These are phyloP conservation scores for Arthrobotrys megalospora DNA, from an alignment of 2,329 filamentous ascomycete genomes.

Conservation along the genomic window DNA sequence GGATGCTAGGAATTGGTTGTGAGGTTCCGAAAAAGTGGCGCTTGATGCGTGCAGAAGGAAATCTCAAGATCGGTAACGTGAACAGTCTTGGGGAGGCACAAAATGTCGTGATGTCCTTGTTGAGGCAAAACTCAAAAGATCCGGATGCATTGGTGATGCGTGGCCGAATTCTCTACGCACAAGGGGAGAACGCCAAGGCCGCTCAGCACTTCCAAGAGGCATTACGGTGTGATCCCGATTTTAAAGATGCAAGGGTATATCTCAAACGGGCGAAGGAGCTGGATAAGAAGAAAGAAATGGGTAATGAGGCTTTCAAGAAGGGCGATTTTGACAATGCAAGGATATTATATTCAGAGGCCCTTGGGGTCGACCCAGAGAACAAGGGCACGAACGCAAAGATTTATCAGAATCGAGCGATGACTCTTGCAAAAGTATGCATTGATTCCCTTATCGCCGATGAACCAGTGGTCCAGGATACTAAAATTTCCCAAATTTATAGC, in stretches of 20 bases:
- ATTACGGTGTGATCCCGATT: conserved; percentile 90
- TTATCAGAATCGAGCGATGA: conserved; percentile 91
- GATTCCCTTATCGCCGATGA: neutral
- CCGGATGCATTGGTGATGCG: conserved; percentile 93
- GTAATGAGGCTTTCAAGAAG: conserved; percentile 90
- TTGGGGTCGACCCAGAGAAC: conserved; percentile 89
- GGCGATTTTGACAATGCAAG: conserved; percentile 85
- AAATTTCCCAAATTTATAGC: conserved; percentile 66
- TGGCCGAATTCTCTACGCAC: conserved; percentile 87
- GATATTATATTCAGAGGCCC: conserved; percentile 84
- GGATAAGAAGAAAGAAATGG: conserved; percentile 92
- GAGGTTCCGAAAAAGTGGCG: conserved; percentile 92
- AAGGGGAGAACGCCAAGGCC: conserved; percentile 95
- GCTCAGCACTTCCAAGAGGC: conserved; percentile 93
- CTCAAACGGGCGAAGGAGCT: conserved; percentile 91
- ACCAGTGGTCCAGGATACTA: neutral
- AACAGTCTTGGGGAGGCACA: conserved; percentile 93
- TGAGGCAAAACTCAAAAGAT: conserved; percentile 89
- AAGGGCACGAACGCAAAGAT: conserved; percentile 95
- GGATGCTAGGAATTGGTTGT: conserved; percentile 81
- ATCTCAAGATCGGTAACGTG: conserved; percentile 89
- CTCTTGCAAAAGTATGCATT: conserved; percentile 75
- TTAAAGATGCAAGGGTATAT: conserved; percentile 88
- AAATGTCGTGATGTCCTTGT: conserved; percentile 88
- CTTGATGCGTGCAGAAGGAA: conserved; percentile 90